A percentile compares a stretch with the other conserved stretches of the same genome.
These are phyloP conservation scores for Cercospora nicotianae DNA, from an alignment of 2,329 filamentous ascomycete genomes.

Conservation along the genomic window DNA sequence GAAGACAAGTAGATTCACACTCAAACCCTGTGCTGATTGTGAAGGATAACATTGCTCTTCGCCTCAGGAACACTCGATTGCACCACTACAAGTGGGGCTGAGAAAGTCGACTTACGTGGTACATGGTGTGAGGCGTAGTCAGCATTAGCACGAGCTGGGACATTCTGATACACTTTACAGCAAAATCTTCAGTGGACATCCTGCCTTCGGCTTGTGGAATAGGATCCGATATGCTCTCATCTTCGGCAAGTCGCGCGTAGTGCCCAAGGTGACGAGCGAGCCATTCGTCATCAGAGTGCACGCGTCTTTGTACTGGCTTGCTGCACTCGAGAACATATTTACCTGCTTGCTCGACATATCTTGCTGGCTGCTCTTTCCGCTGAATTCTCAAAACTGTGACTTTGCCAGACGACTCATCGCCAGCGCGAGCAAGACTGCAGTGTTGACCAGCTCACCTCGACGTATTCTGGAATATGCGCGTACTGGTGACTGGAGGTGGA, in stretches of 20 bases:
- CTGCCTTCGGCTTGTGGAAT: neutral
- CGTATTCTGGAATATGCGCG: neutral
- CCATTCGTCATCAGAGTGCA: neutral
- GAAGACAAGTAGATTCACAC: neutral
- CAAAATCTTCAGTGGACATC: neutral
- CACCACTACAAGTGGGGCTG: neutral
- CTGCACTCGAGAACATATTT: neutral
- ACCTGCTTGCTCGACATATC: neutral
- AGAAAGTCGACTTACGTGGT: neutral
- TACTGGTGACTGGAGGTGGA: constrained; percentile 3
- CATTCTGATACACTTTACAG: neutral
- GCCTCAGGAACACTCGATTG: neutral
- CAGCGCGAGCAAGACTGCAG: neutral
- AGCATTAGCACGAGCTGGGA: neutral
- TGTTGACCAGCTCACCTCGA: neutral
- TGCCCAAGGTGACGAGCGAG: neutral
- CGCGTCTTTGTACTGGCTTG: neutral
- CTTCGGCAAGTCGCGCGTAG: neutral
- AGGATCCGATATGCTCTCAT: neutral
- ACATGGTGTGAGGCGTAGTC: neutral
- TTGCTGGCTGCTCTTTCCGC: neutral
- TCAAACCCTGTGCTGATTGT: neutral
- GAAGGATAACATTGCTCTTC: neutral
- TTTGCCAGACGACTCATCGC: neutral
- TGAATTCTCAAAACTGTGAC: neutral